phyloP scores from a whole-genome alignment of 331 rosid species.

The Erythrophleum ivorense region DNA sequence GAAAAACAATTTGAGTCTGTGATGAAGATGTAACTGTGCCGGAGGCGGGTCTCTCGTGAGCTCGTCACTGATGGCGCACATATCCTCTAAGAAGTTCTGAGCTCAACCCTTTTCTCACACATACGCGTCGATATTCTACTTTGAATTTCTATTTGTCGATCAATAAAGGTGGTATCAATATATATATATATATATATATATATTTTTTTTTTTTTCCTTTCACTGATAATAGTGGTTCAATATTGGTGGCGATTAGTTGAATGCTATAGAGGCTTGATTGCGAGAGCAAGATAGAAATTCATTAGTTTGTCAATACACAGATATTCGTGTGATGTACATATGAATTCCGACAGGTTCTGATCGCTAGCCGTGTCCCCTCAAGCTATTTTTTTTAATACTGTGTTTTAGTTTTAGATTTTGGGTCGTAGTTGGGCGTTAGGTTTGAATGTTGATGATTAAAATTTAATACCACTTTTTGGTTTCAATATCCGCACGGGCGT shows the following conservation, averaged over 20 bases:
- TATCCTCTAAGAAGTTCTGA: slow-evolving; percentile 99
- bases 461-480: not conserved
- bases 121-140: rapidly evolving
- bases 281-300: slow-evolving; percentile 86
- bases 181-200: too few relatives aligned
- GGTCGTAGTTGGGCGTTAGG: not conserved
- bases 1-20: slow-evolving; percentile 38
- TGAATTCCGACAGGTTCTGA: slow-evolving; percentile 99
- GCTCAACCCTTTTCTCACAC: slow-evolving; percentile 38
- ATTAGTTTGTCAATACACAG: slow-evolving; percentile 93
- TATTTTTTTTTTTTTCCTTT: not conserved
- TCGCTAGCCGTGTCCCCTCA: slow-evolving; percentile 48
- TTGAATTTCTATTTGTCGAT: not conserved
- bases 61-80: slow-evolving; percentile 76
- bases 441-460: not conserved
- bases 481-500: slow-evolving; percentile 24
- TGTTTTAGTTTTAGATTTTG: not conserved
- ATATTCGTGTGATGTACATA: slow-evolving; percentile 58
- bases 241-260: not conserved
- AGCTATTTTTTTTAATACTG: not conserved
- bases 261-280: not conserved
- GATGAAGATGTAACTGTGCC: slow-evolving; percentile 66
- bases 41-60: slow-evolving; percentile 47
- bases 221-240: not conserved
- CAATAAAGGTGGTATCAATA: not conserved